Evolutionary conservation across 345 rosid genomes (phyloP).

Genomic region (Gossypium sturtianum): DNA sequence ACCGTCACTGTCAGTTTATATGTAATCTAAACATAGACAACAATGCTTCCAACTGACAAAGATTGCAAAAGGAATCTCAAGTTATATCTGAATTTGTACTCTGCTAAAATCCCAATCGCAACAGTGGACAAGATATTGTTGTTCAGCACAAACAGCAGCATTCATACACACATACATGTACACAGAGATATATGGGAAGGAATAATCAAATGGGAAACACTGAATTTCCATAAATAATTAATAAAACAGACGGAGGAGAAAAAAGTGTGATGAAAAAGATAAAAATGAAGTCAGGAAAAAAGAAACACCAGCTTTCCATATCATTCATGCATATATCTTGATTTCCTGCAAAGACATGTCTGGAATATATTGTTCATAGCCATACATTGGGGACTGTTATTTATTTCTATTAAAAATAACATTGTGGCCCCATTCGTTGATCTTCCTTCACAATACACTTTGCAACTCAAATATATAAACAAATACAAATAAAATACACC

Average conservation of each 20-base stretch:
- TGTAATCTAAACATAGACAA: background rate
- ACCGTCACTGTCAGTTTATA: too few species aligned
- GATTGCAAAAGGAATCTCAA: background rate
- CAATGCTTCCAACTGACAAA: background rate
- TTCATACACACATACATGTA: background rate
- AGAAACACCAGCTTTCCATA: constrained; percentile 16
- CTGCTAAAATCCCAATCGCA: constrained; percentile 15
- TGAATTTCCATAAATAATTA: background rate
- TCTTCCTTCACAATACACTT: constrained; percentile 20
- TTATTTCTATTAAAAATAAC: constrained; percentile 10
- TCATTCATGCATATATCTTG: constrained; percentile 20
- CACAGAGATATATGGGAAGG: background rate
- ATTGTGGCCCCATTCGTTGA: constrained; percentile 7
- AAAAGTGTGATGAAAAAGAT: background rate
- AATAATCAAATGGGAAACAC: constrained; percentile 17
- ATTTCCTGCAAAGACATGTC: constrained; percentile 25
- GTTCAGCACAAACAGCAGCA: constrained; percentile 1
- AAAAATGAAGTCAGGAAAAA: background rate
- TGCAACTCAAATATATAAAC: constrained; percentile 16
- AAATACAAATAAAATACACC: background rate
- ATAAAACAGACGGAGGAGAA: background rate
- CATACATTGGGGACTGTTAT: constrained; percentile 17
- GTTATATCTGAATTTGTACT: constrained; percentile 12
- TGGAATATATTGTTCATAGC: constrained; percentile 39
- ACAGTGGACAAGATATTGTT: constrained; percentile 6